These are phyloP conservation scores for Pseudozyma thailandica DNA, from an alignment of 1,284 basidiomycete species.

Conservation along the genomic window DNA sequence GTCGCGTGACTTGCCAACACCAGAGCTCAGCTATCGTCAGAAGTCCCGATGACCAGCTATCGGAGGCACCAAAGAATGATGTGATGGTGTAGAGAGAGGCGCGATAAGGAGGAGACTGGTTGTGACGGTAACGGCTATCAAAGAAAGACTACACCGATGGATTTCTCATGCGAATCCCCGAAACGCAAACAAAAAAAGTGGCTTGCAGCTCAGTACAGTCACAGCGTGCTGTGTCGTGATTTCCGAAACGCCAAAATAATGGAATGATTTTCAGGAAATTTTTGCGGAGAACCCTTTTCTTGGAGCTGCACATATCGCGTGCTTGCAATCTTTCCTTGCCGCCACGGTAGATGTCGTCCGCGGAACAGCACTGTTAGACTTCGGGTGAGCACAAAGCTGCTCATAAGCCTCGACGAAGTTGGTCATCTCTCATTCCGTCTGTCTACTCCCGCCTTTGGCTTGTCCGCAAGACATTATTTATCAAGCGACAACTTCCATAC, in stretches of 20 bases:
- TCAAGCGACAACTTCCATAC: no score
- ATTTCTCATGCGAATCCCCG: not conserved
- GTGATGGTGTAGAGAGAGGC: constrained; percentile 1
- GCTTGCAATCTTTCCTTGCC: constrained; percentile 5
- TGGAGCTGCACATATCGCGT: constrained; percentile 18
- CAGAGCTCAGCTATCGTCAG: constrained; percentile 5
- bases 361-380: not conserved
- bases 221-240: not conserved
- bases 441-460: no score
- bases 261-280: constrained; percentile 8
- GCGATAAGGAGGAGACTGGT: not conserved
- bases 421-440: no score
- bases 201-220: constrained; percentile 14
- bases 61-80: not conserved
- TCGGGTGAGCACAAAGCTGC: no score
- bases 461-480: no score
- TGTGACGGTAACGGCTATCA: constrained; percentile 12
- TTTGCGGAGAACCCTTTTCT: constrained; percentile 16
- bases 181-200: constrained; percentile 2
- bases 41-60: constrained; percentile 8
- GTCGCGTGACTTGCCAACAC: not conserved
- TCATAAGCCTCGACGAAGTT: no score
- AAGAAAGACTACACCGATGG: not conserved
- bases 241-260: not conserved
- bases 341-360: not conserved